phyloP scores from a whole-genome alignment of 2,329 filamentous ascomycete genomes.

The Cordyceps militaris region DNA sequence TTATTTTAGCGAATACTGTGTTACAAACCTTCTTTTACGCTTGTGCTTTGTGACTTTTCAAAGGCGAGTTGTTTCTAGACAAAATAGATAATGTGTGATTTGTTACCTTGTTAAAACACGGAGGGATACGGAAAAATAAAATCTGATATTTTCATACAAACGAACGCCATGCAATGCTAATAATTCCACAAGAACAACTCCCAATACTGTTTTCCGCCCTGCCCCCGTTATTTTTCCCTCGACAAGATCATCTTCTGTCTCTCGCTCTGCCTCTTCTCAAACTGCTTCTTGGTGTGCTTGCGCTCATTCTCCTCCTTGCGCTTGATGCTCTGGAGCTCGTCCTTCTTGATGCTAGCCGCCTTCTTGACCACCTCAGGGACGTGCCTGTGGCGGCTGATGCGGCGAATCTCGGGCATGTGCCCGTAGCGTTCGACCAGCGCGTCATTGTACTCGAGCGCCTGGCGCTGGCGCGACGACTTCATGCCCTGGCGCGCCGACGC shows the following conservation, averaged over 20 bases:
- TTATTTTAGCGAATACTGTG: constrained; percentile 14
- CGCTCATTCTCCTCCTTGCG: constrained; percentile 89
- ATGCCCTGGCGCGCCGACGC: constrained; percentile 78
- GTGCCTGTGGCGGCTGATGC: constrained; percentile 87
- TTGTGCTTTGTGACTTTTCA: too few relatives aligned
- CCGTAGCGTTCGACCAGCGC: constrained; percentile 75
- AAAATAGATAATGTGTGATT: too few relatives aligned
- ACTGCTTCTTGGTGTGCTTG: constrained; percentile 80
- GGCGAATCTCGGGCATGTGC: constrained; percentile 92
- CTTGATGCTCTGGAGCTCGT: constrained; percentile 84
- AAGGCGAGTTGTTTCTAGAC: too few relatives aligned
- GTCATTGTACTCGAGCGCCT: constrained; percentile 87
- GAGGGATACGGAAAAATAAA: background rate
- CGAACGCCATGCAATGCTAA: constrained; percentile 13
- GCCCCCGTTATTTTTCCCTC: constrained; percentile 40
- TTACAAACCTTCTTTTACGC: too few relatives aligned
- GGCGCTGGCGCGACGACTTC: constrained; percentile 76
- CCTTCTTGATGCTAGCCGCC: constrained; percentile 86
- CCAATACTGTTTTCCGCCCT: background rate
- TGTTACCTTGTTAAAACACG: too few relatives aligned
- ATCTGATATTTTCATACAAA: background rate
- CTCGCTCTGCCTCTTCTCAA: constrained; percentile 65
- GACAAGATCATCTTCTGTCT: constrained; percentile 89
- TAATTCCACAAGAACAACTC: constrained; percentile 13
- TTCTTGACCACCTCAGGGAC: constrained; percentile 92